Evolutionary conservation across 805 yeast species (phyloP).

Genomic region (Metschnikowia henanensis): DNA sequence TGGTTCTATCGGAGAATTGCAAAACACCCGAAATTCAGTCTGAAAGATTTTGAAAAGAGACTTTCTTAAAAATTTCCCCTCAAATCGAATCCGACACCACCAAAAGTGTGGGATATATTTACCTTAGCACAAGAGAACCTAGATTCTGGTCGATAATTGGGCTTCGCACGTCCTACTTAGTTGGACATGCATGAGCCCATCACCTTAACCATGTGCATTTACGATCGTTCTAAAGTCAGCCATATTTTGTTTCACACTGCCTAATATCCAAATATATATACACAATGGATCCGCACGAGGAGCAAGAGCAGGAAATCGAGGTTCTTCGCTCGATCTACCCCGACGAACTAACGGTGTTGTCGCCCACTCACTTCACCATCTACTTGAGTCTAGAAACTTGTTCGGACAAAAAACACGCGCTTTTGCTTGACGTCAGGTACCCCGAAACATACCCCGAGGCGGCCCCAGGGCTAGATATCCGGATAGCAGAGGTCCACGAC

Average conservation of each 20-base stretch:
- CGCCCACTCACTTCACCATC: slow-evolving; percentile 55
- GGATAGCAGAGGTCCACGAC: slow-evolving; percentile 31
- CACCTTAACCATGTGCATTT: neutral
- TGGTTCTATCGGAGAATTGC: no score
- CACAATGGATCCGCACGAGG: slow-evolving; percentile 74
- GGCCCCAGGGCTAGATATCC: slow-evolving; percentile 57
- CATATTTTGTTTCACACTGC: no score
- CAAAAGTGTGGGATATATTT: no score
- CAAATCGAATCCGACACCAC: no score
- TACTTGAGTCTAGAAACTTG: slow-evolving; percentile 66
- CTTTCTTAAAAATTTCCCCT: no score
- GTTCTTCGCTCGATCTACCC: slow-evolving; percentile 91
- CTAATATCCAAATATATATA: no score
- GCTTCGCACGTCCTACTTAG: neutral
- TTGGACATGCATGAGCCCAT: neutral
- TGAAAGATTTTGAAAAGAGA: no score
- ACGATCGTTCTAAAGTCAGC: neutral
- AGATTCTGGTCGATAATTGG: no score
- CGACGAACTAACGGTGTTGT: slow-evolving; percentile 64
- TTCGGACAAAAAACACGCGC: slow-evolving; percentile 55
- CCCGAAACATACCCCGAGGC: slow-evolving; percentile 84
- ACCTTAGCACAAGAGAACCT: no score
- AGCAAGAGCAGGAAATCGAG: slow-evolving; percentile 87
- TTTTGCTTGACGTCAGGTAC: slow-evolving; percentile 60
- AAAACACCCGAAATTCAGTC: no score